Evolutionary conservation across 192 early-diverging fungal genomes (phyloP).

Genomic region (Gorgonomyces haynaldii): DNA sequence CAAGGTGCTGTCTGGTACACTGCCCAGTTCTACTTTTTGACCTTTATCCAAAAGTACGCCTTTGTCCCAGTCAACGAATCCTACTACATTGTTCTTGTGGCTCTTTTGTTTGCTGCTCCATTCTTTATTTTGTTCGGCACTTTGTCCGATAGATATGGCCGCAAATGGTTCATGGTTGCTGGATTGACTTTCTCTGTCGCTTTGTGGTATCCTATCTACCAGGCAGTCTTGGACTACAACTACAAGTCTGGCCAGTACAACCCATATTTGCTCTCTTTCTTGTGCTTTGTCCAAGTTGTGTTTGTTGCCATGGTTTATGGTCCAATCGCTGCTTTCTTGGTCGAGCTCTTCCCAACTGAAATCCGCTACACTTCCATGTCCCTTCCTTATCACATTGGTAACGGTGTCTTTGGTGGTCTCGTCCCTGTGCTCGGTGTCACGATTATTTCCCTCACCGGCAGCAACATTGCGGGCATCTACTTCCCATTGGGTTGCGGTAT

Average conservation of each 20-base stretch:
- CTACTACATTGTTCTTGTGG: conserved; percentile 7
- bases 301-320: conserved; percentile 10
- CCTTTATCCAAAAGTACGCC: conserved; percentile 4
- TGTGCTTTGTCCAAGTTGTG: not conserved
- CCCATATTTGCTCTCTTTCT: not conserved
- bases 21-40: not conserved
- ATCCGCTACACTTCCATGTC: conserved; percentile 18
- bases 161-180: conserved; percentile 13
- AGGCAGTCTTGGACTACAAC: conserved; percentile 1
- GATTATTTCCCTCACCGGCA: conserved; percentile 5
- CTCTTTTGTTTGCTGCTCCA: conserved; percentile 7
- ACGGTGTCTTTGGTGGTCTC: conserved; percentile 15
- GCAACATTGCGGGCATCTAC: conserved; percentile 14
- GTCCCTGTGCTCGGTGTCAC: conserved; percentile 13
- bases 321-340: conserved; percentile 21
- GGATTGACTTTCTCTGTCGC: conserved; percentile 7
- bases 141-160: conserved; percentile 17
- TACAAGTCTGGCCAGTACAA: not conserved
- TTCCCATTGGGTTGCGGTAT: conserved; percentile 7
- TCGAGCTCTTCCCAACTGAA: conserved; percentile 19
- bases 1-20: conserved; percentile 11
- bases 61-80: not conserved
- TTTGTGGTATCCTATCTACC: conserved; percentile 14
- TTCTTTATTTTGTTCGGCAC: conserved; percentile 10
- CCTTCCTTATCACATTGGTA: conserved; percentile 21